Percentiles rank a stretch among this genome's conserved stretches.
Conservation (phyloP, 768 basidiomycete species). For the Kwoniella dendrophila region DNA sequence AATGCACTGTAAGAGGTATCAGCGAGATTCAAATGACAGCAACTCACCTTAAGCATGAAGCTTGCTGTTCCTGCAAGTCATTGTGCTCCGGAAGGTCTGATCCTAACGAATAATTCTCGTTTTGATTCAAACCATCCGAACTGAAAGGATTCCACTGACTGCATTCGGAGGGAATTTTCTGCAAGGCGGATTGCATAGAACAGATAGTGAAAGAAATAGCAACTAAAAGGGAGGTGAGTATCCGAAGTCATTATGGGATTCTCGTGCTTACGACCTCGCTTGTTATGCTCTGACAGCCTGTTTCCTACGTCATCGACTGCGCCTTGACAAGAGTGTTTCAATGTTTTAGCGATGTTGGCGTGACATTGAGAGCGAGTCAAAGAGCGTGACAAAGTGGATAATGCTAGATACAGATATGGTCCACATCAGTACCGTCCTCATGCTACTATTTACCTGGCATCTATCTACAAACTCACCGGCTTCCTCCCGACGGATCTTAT, state of each 20-base stretch:
- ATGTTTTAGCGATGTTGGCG: slow-evolving; percentile 19
- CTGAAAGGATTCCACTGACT: slow-evolving; percentile 26
- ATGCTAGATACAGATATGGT: not conserved
- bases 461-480: not conserved
- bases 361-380: slow-evolving; percentile 29
- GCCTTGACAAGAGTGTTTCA: slow-evolving; percentile 5
- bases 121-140: not conserved
- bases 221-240: slow-evolving; percentile 28
- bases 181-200: slow-evolving; percentile 46
- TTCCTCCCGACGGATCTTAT: no score
- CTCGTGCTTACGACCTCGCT: slow-evolving; percentile 18
- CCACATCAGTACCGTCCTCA: not conserved
- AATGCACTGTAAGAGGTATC: slow-evolving; percentile 34
- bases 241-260: not conserved
- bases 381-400: slow-evolving; percentile 10
- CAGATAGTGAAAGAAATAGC: slow-evolving; percentile 52
- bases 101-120: not conserved
- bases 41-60: slow-evolving; percentile 31
- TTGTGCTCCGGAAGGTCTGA: no score
- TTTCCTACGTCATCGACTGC: not conserved
- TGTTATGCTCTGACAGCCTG: slow-evolving; percentile 19
- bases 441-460: not conserved
- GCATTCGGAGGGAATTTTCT: slow-evolving; percentile 47
- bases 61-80: slow-evolving; percentile 1
- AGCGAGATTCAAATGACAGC: not conserved